These are phyloP conservation scores for Juglanconis oblonga DNA, from an alignment of 2,329 filamentous ascomycete species.

Conservation along the genomic window DNA sequence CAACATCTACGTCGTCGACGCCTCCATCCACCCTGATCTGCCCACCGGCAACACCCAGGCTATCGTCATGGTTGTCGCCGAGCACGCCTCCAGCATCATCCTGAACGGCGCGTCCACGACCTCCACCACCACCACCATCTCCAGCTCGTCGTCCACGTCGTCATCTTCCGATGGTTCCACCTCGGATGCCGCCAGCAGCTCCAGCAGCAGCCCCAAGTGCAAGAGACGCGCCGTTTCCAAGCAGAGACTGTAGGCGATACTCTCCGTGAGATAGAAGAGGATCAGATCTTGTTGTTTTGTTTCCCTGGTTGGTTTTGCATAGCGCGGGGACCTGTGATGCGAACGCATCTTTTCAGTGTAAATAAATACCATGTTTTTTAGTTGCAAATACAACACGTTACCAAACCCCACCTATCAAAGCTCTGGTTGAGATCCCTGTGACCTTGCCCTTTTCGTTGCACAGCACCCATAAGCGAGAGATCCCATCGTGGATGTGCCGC, in stretches of 20 bases:
- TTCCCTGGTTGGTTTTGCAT: conserved; percentile 6
- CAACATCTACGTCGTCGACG: conserved; percentile 62
- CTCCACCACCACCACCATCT: conserved; percentile 5
- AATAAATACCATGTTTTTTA: conserved; percentile 8
- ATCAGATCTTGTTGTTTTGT: not conserved
- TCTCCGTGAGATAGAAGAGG: not conserved
- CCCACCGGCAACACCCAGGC: conserved; percentile 58
- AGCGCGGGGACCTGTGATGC: conserved; percentile 8
- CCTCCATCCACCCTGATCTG: conserved; percentile 61
- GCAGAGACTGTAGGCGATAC: not conserved
- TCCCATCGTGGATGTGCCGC: too few relatives aligned
- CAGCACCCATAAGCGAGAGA: too few relatives aligned
- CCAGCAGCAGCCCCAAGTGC: not conserved
- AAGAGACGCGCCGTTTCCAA: conserved; percentile 10
- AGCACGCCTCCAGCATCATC: conserved; percentile 32
- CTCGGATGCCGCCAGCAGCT: not conserved
- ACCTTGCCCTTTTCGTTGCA: not conserved
- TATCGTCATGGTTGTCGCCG: conserved; percentile 38
- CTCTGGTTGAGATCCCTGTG: not conserved
- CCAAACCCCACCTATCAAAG: not conserved
- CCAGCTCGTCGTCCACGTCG: not conserved
- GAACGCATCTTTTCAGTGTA: conserved; percentile 14
- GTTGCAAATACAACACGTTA: conserved; percentile 1
- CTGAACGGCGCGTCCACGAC: conserved; percentile 10
- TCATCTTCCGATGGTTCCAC: not conserved